A percentile compares a stretch with the other conserved stretches of the same genome.
phyloP scores from a whole-genome alignment of 164 flowering plant genomes.

The Kalanchoe fedtschenkoi region DNA sequence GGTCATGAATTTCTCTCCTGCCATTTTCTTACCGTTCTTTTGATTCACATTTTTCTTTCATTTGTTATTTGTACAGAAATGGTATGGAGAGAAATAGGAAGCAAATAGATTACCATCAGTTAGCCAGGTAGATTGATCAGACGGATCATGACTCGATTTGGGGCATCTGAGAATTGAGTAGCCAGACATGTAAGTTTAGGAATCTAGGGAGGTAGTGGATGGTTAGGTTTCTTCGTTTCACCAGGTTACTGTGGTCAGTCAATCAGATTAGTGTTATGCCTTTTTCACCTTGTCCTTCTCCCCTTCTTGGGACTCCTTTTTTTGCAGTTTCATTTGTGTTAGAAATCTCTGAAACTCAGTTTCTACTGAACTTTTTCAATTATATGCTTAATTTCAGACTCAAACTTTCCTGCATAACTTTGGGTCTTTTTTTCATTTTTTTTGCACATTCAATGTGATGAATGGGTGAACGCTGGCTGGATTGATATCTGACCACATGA shows the following conservation, averaged over 20 bases:
- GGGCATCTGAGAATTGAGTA: not conserved
- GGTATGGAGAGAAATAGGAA: not conserved
- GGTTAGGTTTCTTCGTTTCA: too few species aligned
- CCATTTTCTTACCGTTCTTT: slow-evolving; percentile 3
- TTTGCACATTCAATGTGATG: too few species aligned
- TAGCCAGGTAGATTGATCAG: not conserved
- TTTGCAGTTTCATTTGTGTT: slow-evolving; percentile 40
- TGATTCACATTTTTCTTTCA: not conserved
- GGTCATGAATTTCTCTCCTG: not conserved
- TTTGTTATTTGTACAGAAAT: slow-evolving; percentile 2
- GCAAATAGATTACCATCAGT: not conserved
- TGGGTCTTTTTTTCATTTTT: too few species aligned
- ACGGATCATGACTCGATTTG: not conserved
- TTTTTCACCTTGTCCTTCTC: slow-evolving; percentile 11
- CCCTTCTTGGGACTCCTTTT: slow-evolving; percentile 38
- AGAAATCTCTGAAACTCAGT: not conserved
- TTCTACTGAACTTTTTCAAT: not conserved
- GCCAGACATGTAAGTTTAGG: slow-evolving; percentile 7
- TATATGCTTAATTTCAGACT: not conserved
- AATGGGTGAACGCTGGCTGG: too few species aligned
- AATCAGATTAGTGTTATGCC: slow-evolving; percentile 11
- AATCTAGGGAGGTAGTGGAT: slow-evolving; percentile 13
- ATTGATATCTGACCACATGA: too few species aligned
- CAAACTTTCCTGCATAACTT: too few species aligned
- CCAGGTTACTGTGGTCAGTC: not conserved